These are phyloP conservation scores for Purpureocillium takamizusanense DNA, from an alignment of 2,329 filamentous ascomycete species.

Conservation along the genomic window DNA sequence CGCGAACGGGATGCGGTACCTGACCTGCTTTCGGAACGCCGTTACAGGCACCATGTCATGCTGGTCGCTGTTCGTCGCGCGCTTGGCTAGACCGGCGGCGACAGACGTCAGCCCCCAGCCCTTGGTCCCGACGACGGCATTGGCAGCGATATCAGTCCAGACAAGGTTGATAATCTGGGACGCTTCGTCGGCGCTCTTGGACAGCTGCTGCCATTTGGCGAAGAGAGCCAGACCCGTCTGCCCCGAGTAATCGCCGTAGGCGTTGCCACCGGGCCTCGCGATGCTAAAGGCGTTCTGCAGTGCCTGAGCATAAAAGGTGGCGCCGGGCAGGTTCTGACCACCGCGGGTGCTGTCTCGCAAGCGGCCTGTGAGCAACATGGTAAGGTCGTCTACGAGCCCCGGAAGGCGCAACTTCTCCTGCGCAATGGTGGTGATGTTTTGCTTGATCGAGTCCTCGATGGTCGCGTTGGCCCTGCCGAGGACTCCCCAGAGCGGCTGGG, in stretches of 20 bases:
- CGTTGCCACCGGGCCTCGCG: conserved; percentile 2
- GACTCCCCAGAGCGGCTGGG: conserved; percentile 30
- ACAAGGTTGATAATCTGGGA: conserved; percentile 30
- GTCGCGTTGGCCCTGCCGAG: conserved; percentile 14
- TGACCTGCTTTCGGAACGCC: conserved; percentile 8
- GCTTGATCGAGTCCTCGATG: background rate
- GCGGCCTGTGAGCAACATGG: too few relatives aligned
- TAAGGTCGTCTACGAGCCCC: background rate
- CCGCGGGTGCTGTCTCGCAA: background rate
- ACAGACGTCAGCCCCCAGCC: background rate
- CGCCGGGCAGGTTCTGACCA: conserved; percentile 21
- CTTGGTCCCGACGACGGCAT: conserved; percentile 29
- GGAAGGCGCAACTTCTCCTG: background rate
- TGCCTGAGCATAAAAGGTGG: conserved; percentile 18
- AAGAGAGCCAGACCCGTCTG: conserved; percentile 26
- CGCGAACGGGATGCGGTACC: conserved; percentile 21
- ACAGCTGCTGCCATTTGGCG: conserved; percentile 27
- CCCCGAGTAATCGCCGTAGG: background rate
- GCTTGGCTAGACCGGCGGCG: background rate
- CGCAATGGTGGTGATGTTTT: background rate
- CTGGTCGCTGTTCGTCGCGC: background rate
- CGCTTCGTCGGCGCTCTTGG: conserved; percentile 13
- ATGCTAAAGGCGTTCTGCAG: conserved; percentile 13
- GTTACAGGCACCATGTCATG: background rate
- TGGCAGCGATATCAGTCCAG: conserved; percentile 34